Conservation (phyloP, 306 rosid genomes). For the Prunus campanulata region DNA sequence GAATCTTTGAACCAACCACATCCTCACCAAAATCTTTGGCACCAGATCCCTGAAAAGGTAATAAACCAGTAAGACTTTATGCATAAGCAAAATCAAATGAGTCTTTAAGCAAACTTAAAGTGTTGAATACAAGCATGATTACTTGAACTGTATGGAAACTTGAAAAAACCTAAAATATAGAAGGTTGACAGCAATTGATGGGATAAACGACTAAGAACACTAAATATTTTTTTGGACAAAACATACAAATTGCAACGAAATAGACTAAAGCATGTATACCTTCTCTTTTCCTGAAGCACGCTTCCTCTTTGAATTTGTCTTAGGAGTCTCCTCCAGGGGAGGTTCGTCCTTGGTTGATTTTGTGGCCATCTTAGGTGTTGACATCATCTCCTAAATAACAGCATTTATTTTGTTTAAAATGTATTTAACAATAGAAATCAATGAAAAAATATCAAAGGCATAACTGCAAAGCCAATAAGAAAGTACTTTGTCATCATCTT, state of each 20-base stretch:
- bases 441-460: not conserved
- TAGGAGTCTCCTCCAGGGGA: slow-evolving; percentile 47
- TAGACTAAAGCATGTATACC: slow-evolving; percentile 22
- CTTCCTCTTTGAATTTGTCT: slow-evolving; percentile 68
- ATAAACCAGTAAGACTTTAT: slow-evolving; percentile 14
- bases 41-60: slow-evolving; percentile 47
- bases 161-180: not conserved
- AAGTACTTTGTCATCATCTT: slow-evolving; percentile 58
- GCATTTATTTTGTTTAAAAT: slow-evolving; percentile 1
- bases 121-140: not conserved
- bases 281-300: slow-evolving; percentile 59
- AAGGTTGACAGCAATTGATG: not conserved
- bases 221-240: not conserved
- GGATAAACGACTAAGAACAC: not conserved
- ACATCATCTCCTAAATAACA: slow-evolving; percentile 39
- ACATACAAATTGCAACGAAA: not conserved
- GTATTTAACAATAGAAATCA: not conserved
- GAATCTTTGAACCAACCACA: slow-evolving; percentile 58
- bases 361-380: slow-evolving; percentile 41
- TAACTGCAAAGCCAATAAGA: slow-evolving; percentile 1
- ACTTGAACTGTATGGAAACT: not conserved
- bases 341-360: slow-evolving; percentile 50
- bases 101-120: not conserved
- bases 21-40: slow-evolving; percentile 44
- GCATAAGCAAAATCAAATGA: slow-evolving; percentile 8